phyloP scores from a whole-genome alignment of 2,329 filamentous ascomycete species.

The Alternaria triticimaculans region DNA sequence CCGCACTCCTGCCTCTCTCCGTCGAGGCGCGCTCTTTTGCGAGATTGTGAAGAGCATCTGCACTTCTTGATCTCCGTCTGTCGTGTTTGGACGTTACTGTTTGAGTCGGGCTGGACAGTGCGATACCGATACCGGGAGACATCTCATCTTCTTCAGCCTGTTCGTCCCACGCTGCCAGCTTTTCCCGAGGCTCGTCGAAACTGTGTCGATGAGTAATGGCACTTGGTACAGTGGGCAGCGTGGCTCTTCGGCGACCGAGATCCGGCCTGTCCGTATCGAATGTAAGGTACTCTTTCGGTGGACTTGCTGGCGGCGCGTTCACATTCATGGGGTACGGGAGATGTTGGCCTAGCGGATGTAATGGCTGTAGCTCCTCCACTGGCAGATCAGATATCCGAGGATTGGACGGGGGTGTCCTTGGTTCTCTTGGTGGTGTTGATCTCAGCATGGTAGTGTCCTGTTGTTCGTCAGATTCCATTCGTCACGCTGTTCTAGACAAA shows the following conservation, averaged over 20 bases:
- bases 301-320: slow-evolving; percentile 46
- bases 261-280: slow-evolving; percentile 36
- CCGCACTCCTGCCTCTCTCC: slow-evolving; percentile 41
- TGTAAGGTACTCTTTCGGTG: slow-evolving; percentile 44
- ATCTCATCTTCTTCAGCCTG: slow-evolving; percentile 30
- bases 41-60: slow-evolving; percentile 45
- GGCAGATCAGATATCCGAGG: slow-evolving; percentile 46
- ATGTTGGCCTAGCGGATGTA: slow-evolving; percentile 45
- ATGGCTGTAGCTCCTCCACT: slow-evolving; percentile 39
- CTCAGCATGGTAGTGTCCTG: slow-evolving; percentile 42
- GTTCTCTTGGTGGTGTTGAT: slow-evolving; percentile 29
- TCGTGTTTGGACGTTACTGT: slow-evolving; percentile 21
- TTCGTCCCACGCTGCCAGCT: slow-evolving; percentile 39
- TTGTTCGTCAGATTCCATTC: slow-evolving; percentile 4
- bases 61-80: slow-evolving; percentile 48
- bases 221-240: slow-evolving; percentile 41
- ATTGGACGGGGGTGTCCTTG: slow-evolving; percentile 21
- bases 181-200: slow-evolving; percentile 33
- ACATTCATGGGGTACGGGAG: slow-evolving; percentile 52
- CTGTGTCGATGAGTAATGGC: slow-evolving; percentile 35
- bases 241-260: slow-evolving; percentile 41
- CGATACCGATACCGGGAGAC: slow-evolving; percentile 45
- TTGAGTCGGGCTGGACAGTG: slow-evolving; percentile 41
- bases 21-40: slow-evolving; percentile 32
- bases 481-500: background rate